A percentile compares a stretch with the other conserved stretches of the same genome.
These are phyloP conservation scores for Emergomyces pasteurianus DNA, from an alignment of 2,329 filamentous ascomycete genomes.

Conservation along the genomic window DNA sequence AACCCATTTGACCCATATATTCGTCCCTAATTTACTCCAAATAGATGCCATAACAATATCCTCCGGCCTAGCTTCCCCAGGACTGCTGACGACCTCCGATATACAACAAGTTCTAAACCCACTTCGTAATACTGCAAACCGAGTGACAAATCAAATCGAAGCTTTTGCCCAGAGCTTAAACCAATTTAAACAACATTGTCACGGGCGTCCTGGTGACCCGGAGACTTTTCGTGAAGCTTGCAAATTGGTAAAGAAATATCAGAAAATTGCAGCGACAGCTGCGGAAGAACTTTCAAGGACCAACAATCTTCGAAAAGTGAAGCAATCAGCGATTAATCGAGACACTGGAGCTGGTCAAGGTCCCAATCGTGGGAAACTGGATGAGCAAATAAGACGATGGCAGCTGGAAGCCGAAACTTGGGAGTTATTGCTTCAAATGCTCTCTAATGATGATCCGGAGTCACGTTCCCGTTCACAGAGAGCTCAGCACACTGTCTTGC, in stretches of 20 bases:
- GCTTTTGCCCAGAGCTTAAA: conserved; percentile 75
- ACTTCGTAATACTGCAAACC: conserved; percentile 52
- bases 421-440: conserved; percentile 66
- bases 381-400: conserved; percentile 47
- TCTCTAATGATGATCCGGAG: conserved; percentile 55
- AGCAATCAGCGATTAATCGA: conserved; percentile 7
- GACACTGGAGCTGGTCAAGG: neutral
- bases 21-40: neutral
- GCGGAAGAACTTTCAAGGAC: conserved; percentile 32
- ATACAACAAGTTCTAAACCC: conserved; percentile 45
- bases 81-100: conserved; percentile 34
- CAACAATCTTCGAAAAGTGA: conserved; percentile 29
- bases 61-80: conserved; percentile 8
- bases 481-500: conserved; percentile 29
- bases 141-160: conserved; percentile 71
- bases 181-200: conserved; percentile 47
- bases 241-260: conserved; percentile 54
- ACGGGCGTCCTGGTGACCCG: conserved; percentile 30
- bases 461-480: conserved; percentile 27
- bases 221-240: conserved; percentile 53
- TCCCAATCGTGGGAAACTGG: conserved; percentile 8
- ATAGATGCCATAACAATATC: conserved; percentile 10
- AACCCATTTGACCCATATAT: neutral
- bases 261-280: conserved; percentile 41
- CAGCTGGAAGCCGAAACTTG: conserved; percentile 82